phyloP scores from a whole-genome alignment of 2,329 filamentous ascomycete species.

The Thielaviopsis musarum region DNA sequence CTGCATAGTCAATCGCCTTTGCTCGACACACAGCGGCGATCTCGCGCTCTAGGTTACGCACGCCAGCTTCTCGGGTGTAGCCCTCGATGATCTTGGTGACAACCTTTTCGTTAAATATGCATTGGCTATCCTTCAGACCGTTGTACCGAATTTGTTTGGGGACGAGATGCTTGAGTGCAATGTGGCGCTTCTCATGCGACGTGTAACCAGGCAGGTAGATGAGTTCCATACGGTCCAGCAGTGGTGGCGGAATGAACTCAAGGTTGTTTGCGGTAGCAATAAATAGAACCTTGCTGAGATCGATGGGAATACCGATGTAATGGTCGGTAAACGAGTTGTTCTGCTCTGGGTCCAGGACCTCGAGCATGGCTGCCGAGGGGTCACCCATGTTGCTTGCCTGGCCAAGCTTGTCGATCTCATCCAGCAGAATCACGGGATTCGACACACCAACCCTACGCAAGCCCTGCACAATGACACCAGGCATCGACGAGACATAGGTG shows the following conservation, averaged over 20 bases:
- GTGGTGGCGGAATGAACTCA: slow-evolving; percentile 84
- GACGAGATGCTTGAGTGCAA: slow-evolving; percentile 81
- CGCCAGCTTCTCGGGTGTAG: slow-evolving; percentile 91
- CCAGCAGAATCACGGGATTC: slow-evolving; percentile 87
- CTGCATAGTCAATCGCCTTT: slow-evolving; percentile 89
- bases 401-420: slow-evolving; percentile 96
- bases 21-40: slow-evolving; percentile 86
- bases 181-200: slow-evolving; percentile 89
- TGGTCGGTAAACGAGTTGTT: slow-evolving; percentile 92
- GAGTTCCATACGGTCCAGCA: slow-evolving; percentile 94
- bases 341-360: slow-evolving; percentile 93
- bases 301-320: slow-evolving; percentile 89
- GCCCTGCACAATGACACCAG: slow-evolving; percentile 82
- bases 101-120: slow-evolving; percentile 64
- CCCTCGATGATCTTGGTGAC: slow-evolving; percentile 90
- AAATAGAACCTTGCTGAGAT: slow-evolving; percentile 91
- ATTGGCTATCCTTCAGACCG: slow-evolving; percentile 59
- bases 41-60: slow-evolving; percentile 90
- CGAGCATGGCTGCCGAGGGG: slow-evolving; percentile 91
- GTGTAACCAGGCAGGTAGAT: slow-evolving; percentile 91
- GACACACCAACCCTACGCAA: slow-evolving; percentile 89
- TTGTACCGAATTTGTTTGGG: slow-evolving; percentile 91
- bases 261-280: slow-evolving; percentile 92
- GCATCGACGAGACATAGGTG: slow-evolving; percentile 98
- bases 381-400: slow-evolving; percentile 86